Base-by-base conservation (phyloP, 169 alveolate genomes). In the Cryptosporidium bovis region DNA sequence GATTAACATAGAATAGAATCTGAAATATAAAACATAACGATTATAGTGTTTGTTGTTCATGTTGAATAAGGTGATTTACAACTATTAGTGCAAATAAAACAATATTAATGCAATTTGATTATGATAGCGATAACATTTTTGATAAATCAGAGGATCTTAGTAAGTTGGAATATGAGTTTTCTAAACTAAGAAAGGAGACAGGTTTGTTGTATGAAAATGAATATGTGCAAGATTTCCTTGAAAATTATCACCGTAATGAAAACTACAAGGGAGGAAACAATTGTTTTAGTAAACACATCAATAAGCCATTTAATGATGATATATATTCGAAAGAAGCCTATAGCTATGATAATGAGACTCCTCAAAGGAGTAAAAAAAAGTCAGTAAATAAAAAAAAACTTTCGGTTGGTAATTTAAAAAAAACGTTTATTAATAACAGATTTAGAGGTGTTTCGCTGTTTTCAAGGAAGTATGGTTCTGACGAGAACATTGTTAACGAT, bases 381-480 rank as follows among this genome's bases (percentile, higher is more conserved):
- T 7, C 33, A 12, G 56, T 31, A 69, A 44, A 20, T 29, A 33
- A 55, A 8, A 3, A 1, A 6, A 40, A 40, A 40, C 48, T 8
- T 40, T 40, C 10, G 0, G 24, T n/a, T 0, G 10, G 20, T n/a
- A 5, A 16, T 55, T 27, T 1, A 16, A 56, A n/a, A 10, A 34
- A 69, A 20, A 15, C 24, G 20, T 36, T 13, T 20, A 64, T 18
- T 15, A 24, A 4, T 15, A 1, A 16, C 33, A 29, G 16, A 0
- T 24, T 15, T 7, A 50, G 29, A 16, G 40, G 46, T 50, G 5
- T 50, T 13, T 5, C 53, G 1, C 29, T 77, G 24, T 77, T 77
- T 77, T 77, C 87, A 29, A 77, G 87, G 56, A 77, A 77, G 13
- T 77, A 77, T 62, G 87, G 33, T 15, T 56, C n/a, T 20, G 51